Evolutionary conservation across 805 yeast species (phyloP), one percentile per base, ranked within the genome.

Genomic region (Candida wancherniae): DNA sequence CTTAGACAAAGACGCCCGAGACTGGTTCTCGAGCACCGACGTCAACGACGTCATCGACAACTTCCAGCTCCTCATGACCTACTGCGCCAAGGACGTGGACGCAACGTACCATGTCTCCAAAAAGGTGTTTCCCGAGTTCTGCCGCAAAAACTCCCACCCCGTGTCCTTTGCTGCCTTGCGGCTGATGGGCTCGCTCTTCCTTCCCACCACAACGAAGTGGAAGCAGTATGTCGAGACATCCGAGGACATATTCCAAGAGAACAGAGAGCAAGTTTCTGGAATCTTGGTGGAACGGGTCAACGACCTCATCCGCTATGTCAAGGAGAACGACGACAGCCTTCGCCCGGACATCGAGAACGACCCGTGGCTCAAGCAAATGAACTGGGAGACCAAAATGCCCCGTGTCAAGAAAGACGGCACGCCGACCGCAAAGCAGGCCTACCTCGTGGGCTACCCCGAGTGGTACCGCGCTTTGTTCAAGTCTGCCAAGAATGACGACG

Each of bases 281-380:
- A 80, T 75, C 33, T 64, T 94, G 9, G 61, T 65, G 16, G 59
- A 58, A 8, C 63, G 87, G 16, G 86, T 87, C 1, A 63, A 74
- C 2, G 77, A 75, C 12, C 70, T 82, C 4, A 74, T 78, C 1
- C 48, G 57, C 3, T 53, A 34, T 26, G 45, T 59, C 6, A 69
- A 63, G 26, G 65, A 72, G n/a, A 28, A 42, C 1, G 49, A 51
- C 26, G 44, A 35, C 24, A 50, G 61, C 6, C 0, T 24, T 14
- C 28, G 27, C 14, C 67, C 69, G 0, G 51, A 53, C n/a, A 55
- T 61, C 53, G 51, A 57, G 11, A 52, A 67, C 6, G 97, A 90
- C 50, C 95, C 94, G 0, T 94, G 98, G 98, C 63, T 88, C 22
- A 65, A 69, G 2, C 98, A 94, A 55, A 63, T 92, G 35, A 86